Conservation (phyloP, 345 rosid genomes). For the Arabis alpina region DNA sequence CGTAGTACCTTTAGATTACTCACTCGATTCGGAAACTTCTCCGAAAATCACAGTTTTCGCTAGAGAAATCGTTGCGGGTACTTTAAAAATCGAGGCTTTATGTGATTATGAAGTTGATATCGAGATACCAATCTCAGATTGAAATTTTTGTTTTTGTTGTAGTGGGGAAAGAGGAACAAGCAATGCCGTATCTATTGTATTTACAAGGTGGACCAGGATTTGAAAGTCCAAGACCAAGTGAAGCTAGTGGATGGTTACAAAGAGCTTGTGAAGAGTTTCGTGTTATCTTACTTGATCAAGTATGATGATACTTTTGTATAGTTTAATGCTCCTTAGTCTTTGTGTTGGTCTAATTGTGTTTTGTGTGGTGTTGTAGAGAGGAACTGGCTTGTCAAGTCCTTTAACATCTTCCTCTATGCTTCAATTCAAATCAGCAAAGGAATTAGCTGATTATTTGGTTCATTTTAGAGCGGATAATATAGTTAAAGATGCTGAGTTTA, state of each 20-base stretch:
- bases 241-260: slow-evolving; percentile 81
- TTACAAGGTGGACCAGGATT: slow-evolving; percentile 98
- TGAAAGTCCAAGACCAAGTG: slow-evolving; percentile 86
- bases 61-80: slow-evolving; percentile 88
- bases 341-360: slow-evolving; percentile 22
- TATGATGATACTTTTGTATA: no score
- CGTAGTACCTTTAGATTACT: slow-evolving; percentile 78
- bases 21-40: slow-evolving; percentile 42
- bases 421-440: slow-evolving; percentile 68
- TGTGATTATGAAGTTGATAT: not conserved
- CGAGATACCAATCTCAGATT: not conserved
- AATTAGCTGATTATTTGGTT: slow-evolving; percentile 67
- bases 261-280: slow-evolving; percentile 91
- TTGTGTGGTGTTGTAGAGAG: slow-evolving; percentile 63
- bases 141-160: slow-evolving; percentile 12
- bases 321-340: not conserved
- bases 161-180: slow-evolving; percentile 83
- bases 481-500: slow-evolving; percentile 89
- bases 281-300: slow-evolving; percentile 92
- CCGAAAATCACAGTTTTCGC: slow-evolving; percentile 72
- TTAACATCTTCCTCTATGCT: slow-evolving; percentile 83
- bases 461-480: slow-evolving; percentile 87
- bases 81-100: not conserved
- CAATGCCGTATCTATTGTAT: slow-evolving; percentile 72
- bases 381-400: slow-evolving; percentile 93